Conservation (phyloP, 768 basidiomycete species). For the Dictyophora rubrovolvata region DNA sequence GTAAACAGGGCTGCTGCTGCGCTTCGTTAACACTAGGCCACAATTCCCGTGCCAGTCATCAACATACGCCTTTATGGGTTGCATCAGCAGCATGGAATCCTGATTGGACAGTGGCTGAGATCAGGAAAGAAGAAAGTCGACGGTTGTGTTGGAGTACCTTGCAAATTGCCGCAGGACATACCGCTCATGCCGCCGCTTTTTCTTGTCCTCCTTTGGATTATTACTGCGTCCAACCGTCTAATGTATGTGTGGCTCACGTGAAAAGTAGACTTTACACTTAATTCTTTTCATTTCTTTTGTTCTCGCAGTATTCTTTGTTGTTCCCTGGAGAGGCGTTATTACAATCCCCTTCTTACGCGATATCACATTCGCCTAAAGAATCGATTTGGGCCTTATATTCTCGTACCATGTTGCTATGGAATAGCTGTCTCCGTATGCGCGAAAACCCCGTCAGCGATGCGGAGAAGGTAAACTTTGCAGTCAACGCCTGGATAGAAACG, state of each 20-base stretch:
- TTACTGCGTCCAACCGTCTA: constrained; percentile 51
- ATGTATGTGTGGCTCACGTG: constrained; percentile 34
- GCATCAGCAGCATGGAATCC: constrained; percentile 54
- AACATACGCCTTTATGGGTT: constrained; percentile 30
- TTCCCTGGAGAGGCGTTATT: constrained; percentile 68
- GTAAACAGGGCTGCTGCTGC: constrained; percentile 7
- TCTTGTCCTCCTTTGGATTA: constrained; percentile 47
- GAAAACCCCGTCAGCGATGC: constrained; percentile 33
- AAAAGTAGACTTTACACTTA: not conserved
- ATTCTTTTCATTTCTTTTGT: constrained; percentile 10
- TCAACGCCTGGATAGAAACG: constrained; percentile 57
- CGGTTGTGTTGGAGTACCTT: constrained; percentile 70
- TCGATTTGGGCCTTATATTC: constrained; percentile 77
- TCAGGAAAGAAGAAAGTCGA: constrained; percentile 60
- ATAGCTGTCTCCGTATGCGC: constrained; percentile 48
- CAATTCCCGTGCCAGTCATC: constrained; percentile 14
- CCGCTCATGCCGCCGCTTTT: constrained; percentile 59
- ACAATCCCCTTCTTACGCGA: constrained; percentile 25
- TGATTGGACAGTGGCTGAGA: constrained; percentile 43
- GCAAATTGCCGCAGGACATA: constrained; percentile 55
- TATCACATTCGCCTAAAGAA: constrained; percentile 54
- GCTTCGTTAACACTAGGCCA: constrained; percentile 2
- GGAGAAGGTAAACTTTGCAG: constrained; percentile 48
- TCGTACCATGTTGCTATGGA: constrained; percentile 75
- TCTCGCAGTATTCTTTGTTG: constrained; percentile 44